A percentile compares a stretch with the other conserved stretches of the same genome.
Conservation (phyloP, 164 flowering plant species). For the Brasenia schreberi region DNA sequence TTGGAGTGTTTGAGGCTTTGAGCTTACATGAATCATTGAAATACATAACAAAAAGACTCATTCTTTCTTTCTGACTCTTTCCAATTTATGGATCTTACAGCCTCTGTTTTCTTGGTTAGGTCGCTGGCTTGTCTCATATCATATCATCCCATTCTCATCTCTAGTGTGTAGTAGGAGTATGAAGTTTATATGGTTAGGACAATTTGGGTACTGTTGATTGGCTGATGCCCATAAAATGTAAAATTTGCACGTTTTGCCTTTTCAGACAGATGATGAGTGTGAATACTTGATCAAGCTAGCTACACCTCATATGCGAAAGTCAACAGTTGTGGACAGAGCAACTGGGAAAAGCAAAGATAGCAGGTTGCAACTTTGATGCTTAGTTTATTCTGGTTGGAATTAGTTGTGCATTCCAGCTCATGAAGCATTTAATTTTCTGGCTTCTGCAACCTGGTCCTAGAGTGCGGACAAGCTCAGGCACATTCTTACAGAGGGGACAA, state of each 20-base stretch:
- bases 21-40: background rate
- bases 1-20: background rate
- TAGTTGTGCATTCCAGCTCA: no score
- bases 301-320: slow-evolving; percentile 73
- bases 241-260: background rate
- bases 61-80: background rate
- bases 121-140: no score
- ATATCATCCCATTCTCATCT: background rate
- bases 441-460: slow-evolving; percentile 6
- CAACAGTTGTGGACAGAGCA: slow-evolving; percentile 72
- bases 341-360: slow-evolving; percentile 89
- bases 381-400: background rate
- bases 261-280: slow-evolving; percentile 81
- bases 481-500: slow-evolving; percentile 61
- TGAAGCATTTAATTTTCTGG: no score
- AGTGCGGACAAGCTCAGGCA: slow-evolving; percentile 95
- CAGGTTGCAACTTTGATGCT: slow-evolving; percentile 31
- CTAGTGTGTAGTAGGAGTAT: background rate
- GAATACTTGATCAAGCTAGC: slow-evolving; percentile 74
- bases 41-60: background rate
- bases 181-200: background rate
- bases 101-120: background rate
- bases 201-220: background rate
- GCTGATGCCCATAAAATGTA: background rate
- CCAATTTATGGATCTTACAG: background rate